Evolutionary conservation across 768 basidiomycete species (phyloP).

Genomic region (Boletus bicolor): DNA sequence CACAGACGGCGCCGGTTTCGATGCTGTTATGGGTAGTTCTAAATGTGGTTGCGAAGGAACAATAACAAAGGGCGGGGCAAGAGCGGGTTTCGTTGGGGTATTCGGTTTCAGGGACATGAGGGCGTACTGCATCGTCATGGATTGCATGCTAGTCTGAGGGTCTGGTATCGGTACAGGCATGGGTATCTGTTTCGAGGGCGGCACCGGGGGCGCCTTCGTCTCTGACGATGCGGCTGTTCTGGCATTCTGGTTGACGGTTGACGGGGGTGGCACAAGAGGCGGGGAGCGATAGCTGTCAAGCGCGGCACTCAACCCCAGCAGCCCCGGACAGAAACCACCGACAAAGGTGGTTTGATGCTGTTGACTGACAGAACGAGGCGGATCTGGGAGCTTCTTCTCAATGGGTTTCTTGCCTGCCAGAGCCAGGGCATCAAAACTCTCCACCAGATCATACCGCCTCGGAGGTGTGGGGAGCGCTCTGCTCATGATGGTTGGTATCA

Average conservation of each 20-base stretch:
- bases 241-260: slow-evolving; percentile 7
- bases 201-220: not conserved
- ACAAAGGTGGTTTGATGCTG: slow-evolving; percentile 34
- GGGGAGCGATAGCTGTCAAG: slow-evolving; percentile 11
- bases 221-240: not conserved
- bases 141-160: slow-evolving; percentile 23
- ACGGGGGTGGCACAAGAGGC: not conserved
- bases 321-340: slow-evolving; percentile 45
- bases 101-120: slow-evolving; percentile 16
- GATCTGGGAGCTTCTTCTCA: slow-evolving; percentile 17
- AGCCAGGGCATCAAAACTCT: slow-evolving; percentile 33
- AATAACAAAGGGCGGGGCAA: slow-evolving; percentile 15
- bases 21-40: slow-evolving; percentile 14
- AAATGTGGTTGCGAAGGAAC: slow-evolving; percentile 35
- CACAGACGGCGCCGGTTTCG: slow-evolving; percentile 4
- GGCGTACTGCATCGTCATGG: slow-evolving; percentile 22
- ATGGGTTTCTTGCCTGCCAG: slow-evolving; percentile 23
- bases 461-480: slow-evolving; percentile 12
- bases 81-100: slow-evolving; percentile 15
- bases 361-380: not conserved
- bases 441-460: slow-evolving; percentile 28
- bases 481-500: slow-evolving; percentile 20
- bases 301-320: slow-evolving; percentile 2
- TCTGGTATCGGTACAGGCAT: slow-evolving; percentile 33
- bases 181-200: slow-evolving; percentile 16